Conservation (phyloP, 2,329 filamentous ascomycete species). For the Pseudogymnoascus sp. region DNA sequence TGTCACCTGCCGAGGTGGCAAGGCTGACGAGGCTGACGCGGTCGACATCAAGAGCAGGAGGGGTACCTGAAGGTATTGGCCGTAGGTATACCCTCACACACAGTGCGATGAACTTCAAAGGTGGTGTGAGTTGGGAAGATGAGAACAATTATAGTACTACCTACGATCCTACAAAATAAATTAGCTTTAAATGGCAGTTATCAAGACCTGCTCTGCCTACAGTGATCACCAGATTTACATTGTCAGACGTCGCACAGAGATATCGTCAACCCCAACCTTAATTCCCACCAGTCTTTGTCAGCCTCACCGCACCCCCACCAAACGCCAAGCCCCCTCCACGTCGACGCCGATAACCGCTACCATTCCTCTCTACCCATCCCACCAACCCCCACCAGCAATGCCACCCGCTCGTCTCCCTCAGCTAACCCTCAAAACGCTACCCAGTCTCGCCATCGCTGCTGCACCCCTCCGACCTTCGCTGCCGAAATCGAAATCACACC, state of each 20-base stretch:
- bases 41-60: neutral
- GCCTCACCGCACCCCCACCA: neutral
- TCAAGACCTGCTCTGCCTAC: neutral
- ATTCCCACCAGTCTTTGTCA: neutral
- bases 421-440: neutral
- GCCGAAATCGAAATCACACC: neutral
- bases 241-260: neutral
- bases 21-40: conserved; percentile 2
- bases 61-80: neutral
- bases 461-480: neutral
- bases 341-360: neutral
- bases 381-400: neutral
- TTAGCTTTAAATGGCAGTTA: neutral
- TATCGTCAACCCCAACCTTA: neutral
- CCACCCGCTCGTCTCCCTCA: conserved; percentile 4
- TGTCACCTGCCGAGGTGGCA: conserved; percentile 5
- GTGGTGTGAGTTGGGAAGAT: neutral
- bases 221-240: neutral
- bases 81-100: neutral
- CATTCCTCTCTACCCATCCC: neutral
- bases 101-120: neutral
- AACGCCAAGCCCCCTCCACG: neutral
- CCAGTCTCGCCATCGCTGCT: neutral
- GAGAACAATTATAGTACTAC: neutral
- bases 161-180: neutral